Conservation (phyloP, 495 filamentous ascomycete genomes). For the Viridothelium virens region DNA sequence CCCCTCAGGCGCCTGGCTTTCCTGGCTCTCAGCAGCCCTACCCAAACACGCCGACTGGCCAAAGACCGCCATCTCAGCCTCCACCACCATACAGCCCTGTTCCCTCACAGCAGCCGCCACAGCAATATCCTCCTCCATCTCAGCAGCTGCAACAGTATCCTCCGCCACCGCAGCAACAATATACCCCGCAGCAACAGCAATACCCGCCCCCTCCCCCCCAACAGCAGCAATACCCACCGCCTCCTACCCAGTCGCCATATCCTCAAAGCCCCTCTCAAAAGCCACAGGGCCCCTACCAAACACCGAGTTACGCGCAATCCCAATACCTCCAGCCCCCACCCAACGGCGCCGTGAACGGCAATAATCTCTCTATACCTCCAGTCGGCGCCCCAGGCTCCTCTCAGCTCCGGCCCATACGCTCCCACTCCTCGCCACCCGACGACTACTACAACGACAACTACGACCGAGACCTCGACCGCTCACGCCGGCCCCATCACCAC, state of each 20-base stretch:
- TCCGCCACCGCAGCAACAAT: not conserved
- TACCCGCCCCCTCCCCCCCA: not conserved
- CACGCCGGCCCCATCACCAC: not conserved
- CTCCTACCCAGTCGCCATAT: not conserved
- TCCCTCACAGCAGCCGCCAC: not conserved
- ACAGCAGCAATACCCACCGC: not conserved
- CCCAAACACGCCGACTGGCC: not conserved
- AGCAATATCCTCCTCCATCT: not conserved
- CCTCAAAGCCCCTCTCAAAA: not conserved
- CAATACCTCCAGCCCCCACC: constrained; percentile 2
- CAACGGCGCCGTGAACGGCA: not conserved
- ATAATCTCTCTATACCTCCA: not conserved
- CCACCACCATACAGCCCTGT: constrained; percentile 7
- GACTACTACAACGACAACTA: constrained; percentile 1
- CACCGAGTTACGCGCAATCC: not conserved
- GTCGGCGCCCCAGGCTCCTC: not conserved
- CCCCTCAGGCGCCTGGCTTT: not conserved
- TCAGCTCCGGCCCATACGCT: not conserved
- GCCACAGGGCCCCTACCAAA: not conserved
- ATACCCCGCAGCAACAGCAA: not conserved
- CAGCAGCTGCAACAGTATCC: not conserved
- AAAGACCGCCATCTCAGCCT: not conserved
- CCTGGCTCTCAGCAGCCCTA: not conserved
- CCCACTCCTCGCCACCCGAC: constrained; percentile 4
- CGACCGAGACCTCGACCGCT: not conserved